Conservation (phyloP, 1,139 yeast species). For the Blastobotrys buckinghamii region DNA sequence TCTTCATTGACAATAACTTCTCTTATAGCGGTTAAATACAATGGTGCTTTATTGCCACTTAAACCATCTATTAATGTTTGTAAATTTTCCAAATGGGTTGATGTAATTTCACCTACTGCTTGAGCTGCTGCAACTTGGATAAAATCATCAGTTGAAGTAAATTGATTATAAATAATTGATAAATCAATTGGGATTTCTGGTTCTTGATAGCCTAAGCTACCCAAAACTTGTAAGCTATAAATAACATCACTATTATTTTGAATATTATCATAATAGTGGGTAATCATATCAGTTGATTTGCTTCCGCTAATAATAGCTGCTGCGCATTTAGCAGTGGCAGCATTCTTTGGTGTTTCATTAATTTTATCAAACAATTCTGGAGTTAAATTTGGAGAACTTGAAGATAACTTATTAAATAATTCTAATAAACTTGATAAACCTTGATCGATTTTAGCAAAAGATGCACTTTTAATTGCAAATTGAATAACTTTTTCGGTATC, state of each 20-base stretch:
- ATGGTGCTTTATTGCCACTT: slow-evolving; percentile 24
- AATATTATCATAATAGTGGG: not conserved
- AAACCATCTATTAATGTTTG: slow-evolving; percentile 33
- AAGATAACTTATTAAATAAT: not conserved
- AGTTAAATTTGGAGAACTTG: not conserved
- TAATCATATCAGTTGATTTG: not conserved
- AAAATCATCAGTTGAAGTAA: slow-evolving; percentile 34
- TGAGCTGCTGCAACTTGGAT: slow-evolving; percentile 45
- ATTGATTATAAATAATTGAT: slow-evolving; percentile 30
- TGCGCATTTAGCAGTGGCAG: not conserved
- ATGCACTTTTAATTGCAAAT: not conserved
- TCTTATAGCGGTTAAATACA: slow-evolving; percentile 38
- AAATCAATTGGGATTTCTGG: slow-evolving; percentile 29
- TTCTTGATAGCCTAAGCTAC: slow-evolving; percentile 38
- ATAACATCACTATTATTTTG: slow-evolving; percentile 4
- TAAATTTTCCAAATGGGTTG: slow-evolving; percentile 37
- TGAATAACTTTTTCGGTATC: too few species aligned
- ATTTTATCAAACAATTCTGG: not conserved
- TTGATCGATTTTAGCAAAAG: not conserved
- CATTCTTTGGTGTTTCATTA: not conserved
- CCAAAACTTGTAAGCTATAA: slow-evolving; percentile 32
- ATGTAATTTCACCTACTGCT: slow-evolving; percentile 47
- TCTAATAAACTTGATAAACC: not conserved
- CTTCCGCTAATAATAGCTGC: slow-evolving; percentile 2
- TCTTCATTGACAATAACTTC: slow-evolving; percentile 34